Evolutionary conservation across 768 basidiomycete species (phyloP).

Genomic region (Boletus vinaceobasis): DNA sequence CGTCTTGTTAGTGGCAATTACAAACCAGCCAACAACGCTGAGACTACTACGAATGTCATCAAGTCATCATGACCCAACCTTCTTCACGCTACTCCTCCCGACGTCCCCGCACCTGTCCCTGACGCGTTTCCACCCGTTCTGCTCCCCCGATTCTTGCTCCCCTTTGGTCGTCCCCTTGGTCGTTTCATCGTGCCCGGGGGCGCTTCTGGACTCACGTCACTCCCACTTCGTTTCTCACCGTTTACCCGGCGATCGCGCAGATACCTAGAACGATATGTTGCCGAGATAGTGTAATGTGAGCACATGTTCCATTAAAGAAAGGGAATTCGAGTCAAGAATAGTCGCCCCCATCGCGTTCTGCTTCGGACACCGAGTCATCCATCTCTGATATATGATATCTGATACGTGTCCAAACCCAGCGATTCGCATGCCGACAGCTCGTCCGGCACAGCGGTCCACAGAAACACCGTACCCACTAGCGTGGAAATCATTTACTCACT

Average conservation of each 20-base stretch:
- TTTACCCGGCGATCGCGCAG: constrained; percentile 59
- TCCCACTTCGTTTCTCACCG: constrained; percentile 37
- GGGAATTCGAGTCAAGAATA: constrained; percentile 1
- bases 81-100: constrained; percentile 1
- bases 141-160: constrained; percentile 54
- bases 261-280: constrained; percentile 39
- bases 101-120: constrained; percentile 6
- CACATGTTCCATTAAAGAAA: constrained; percentile 8
- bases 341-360: neutral
- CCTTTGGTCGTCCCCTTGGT: constrained; percentile 65
- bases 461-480: neutral
- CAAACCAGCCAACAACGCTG: neutral
- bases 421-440: neutral
- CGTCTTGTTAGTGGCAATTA: neutral
- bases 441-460: no score
- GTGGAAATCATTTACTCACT: constrained; percentile 38
- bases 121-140: constrained; percentile 16
- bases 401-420: constrained; percentile 1
- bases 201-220: constrained; percentile 30
- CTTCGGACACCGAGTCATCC: neutral
- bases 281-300: constrained; percentile 14
- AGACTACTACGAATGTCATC: neutral
- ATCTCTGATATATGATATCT: neutral
- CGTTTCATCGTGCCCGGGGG: constrained; percentile 39
- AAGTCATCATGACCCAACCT: neutral